These are phyloP conservation scores for Eucalyptus guilfoylei DNA, from an alignment of 345 rosid species.

Conservation along the genomic window DNA sequence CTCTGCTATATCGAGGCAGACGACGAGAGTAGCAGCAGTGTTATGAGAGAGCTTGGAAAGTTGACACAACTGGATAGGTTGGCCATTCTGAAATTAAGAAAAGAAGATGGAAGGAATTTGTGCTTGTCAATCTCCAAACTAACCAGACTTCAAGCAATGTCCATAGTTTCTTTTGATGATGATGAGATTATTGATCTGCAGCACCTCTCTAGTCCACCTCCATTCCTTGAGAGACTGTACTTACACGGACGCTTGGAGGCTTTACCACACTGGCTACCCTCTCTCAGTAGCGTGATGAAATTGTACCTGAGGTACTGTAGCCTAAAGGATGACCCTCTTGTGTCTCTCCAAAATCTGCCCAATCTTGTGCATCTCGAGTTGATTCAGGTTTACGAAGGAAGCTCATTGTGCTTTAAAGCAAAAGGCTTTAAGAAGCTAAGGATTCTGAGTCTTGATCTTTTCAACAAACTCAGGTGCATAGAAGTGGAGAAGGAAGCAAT, in stretches of 20 bases:
- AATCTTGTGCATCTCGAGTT: constrained; percentile 23
- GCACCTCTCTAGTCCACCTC: too few species aligned
- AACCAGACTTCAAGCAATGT: constrained; percentile 9
- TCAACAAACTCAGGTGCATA: constrained; percentile 1
- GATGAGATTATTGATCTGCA: too few species aligned
- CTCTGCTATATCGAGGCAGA: too few species aligned
- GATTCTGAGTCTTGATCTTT: constrained; percentile 4
- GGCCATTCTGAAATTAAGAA: constrained; percentile 15
- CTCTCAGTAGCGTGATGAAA: constrained; percentile 8
- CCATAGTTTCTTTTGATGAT: neutral
- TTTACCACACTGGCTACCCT: neutral
- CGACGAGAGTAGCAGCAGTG: too few species aligned
- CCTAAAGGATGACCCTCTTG: constrained; percentile 12
- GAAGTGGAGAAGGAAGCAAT: constrained; percentile 10
- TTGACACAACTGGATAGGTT: constrained; percentile 18
- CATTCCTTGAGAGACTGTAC: too few species aligned
- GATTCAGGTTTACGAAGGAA: constrained; percentile 2
- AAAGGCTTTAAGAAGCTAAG: constrained; percentile 14
- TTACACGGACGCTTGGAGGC: too few species aligned
- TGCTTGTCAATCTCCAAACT: constrained; percentile 14
- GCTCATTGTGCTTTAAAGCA: neutral
- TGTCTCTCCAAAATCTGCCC: constrained; percentile 8
- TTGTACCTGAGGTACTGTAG: constrained; percentile 4
- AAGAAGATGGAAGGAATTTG: constrained; percentile 13
- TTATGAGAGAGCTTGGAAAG: constrained; percentile 7